A percentile compares a stretch with the other conserved stretches of the same genome.
These are phyloP conservation scores for Phialophora verrucosa DNA, from an alignment of 2,329 filamentous ascomycete species.

Conservation along the genomic window DNA sequence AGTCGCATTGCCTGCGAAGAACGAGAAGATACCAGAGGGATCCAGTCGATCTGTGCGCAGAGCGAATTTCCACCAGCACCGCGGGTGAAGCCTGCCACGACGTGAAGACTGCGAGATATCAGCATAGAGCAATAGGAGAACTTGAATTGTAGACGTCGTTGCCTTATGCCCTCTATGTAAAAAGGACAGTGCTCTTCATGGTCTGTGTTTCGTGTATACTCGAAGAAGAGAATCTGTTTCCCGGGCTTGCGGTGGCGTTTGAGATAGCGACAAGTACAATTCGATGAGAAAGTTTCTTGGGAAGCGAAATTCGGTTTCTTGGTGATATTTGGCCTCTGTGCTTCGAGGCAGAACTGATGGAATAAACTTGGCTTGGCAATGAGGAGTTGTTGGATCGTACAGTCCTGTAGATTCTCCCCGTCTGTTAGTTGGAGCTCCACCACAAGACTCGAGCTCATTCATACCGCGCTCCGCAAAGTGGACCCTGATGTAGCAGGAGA, in stretches of 20 bases:
- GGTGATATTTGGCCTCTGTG: background rate
- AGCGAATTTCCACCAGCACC: slow-evolving; percentile 8
- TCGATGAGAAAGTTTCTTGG: background rate
- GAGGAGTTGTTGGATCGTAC: slow-evolving; percentile 10
- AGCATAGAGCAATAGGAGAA: slow-evolving; percentile 11
- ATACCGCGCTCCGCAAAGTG: background rate
- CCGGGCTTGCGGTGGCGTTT: background rate
- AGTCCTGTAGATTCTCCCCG: background rate
- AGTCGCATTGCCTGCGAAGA: background rate
- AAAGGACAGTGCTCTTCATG: slow-evolving; percentile 9
- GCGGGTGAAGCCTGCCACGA: slow-evolving; percentile 4
- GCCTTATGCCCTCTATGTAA: background rate
- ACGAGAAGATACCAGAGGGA: slow-evolving; percentile 2
- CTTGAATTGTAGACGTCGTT: background rate
- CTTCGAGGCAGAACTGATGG: slow-evolving; percentile 8
- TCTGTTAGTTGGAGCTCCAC: background rate
- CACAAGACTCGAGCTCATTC: background rate
- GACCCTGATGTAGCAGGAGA: background rate
- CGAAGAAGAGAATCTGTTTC: background rate
- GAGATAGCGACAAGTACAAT: background rate
- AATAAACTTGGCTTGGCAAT: slow-evolving; percentile 15
- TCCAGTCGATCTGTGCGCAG: slow-evolving; percentile 11
- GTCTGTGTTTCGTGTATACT: background rate
- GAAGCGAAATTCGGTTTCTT: background rate
- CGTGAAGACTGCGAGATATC: slow-evolving; percentile 14